Conservation (phyloP, 331 rosid genomes). For the Quercus phellos region DNA sequence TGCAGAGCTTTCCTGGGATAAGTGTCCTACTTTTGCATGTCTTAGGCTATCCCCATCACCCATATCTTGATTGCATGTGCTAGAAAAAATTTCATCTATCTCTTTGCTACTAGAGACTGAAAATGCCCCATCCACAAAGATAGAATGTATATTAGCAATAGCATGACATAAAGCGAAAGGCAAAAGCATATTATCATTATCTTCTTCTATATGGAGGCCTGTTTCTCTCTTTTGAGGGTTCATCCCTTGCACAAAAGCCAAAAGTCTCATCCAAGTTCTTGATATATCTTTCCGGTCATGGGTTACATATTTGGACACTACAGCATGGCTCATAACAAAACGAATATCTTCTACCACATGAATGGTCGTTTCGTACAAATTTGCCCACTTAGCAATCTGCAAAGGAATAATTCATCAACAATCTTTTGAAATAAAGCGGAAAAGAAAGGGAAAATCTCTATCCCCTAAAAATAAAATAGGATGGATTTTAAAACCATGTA, state of each 20-base stretch:
- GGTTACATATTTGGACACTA: conserved; percentile 66
- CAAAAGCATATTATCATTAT: conserved; percentile 59
- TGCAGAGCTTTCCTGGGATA: conserved; percentile 78
- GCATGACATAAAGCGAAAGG: conserved; percentile 70
- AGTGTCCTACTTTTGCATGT: conserved; percentile 78
- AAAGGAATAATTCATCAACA: conserved; percentile 1
- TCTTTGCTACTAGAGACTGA: conserved; percentile 53
- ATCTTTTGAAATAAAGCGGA: background rate
- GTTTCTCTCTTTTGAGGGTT: conserved; percentile 88
- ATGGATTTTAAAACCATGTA: background rate
- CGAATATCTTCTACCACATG: conserved; percentile 93
- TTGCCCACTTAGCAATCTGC: conserved; percentile 67
- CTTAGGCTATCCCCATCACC: conserved; percentile 61
- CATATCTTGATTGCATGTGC: conserved; percentile 31
- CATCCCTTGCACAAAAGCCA: conserved; percentile 91
- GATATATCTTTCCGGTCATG: conserved; percentile 72
- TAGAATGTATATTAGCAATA: conserved; percentile 71
- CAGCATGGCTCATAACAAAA: conserved; percentile 85
- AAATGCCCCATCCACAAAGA: conserved; percentile 85
- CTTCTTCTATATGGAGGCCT: conserved; percentile 82
- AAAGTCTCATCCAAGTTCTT: conserved; percentile 80
- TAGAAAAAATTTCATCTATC: conserved; percentile 34
- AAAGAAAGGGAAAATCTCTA: background rate
- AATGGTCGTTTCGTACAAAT: conserved; percentile 58
- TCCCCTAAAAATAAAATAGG: background rate